A percentile compares a stretch with the other conserved stretches of the same genome.
These are phyloP conservation scores for Plasmodium yoelii DNA, from an alignment of 169 alveolate species.

Conservation along the genomic window DNA sequence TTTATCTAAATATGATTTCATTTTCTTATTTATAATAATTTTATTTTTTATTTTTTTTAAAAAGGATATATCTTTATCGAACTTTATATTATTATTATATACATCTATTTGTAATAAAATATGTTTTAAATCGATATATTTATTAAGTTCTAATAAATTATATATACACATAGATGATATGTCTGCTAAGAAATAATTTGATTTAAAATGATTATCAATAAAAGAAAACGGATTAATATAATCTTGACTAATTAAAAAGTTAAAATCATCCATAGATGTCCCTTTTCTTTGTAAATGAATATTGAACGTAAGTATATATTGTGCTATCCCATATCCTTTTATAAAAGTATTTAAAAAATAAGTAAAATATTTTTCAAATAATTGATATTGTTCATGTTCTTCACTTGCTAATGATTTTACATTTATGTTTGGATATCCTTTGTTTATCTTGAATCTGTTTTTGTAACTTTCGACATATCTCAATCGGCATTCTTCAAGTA, in stretches of 20 bases:
- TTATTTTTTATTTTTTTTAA: neutral
- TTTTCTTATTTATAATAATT: neutral
- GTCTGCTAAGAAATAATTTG: conserved; percentile 79
- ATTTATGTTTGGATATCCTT: conserved; percentile 10
- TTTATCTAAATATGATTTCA: conserved; percentile 22
- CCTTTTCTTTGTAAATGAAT: conserved; percentile 91
- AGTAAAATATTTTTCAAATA: conserved; percentile 73
- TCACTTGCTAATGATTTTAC: conserved; percentile 17
- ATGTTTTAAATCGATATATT: conserved; percentile 56
- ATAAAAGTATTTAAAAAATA: conserved; percentile 78
- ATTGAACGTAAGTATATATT: conserved; percentile 82
- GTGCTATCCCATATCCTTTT: conserved; percentile 83
- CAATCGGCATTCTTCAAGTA: conserved; percentile 45
- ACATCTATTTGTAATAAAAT: conserved; percentile 32
- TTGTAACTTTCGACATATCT: conserved; percentile 67
- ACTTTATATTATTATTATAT: conserved; percentile 10
- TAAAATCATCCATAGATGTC: conserved; percentile 89
- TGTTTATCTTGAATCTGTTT: conserved; percentile 66
- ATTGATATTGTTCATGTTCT: conserved; percentile 79
- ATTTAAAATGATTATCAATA: conserved; percentile 76
- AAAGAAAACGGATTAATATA: conserved; percentile 88
- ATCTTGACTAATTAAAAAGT: conserved; percentile 82
- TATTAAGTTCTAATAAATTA: conserved; percentile 77
- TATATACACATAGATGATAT: conserved; percentile 70
- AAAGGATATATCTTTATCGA: neutral